These are phyloP conservation scores for Vachellia collinsii DNA, from an alignment of 306 rosid species.

Conservation along the genomic window DNA sequence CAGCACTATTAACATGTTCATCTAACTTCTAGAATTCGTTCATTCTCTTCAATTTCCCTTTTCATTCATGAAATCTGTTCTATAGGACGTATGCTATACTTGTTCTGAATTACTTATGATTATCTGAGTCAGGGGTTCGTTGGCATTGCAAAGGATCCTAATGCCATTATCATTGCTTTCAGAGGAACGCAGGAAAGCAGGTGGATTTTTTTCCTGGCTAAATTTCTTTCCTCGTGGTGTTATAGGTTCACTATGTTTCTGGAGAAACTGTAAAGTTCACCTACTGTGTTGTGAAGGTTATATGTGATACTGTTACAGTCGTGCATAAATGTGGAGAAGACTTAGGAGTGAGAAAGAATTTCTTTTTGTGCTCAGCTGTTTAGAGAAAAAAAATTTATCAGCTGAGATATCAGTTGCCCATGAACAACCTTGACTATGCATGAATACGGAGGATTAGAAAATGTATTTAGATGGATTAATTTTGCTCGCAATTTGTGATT, in stretches of 20 bases:
- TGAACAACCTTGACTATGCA: conserved; percentile 21
- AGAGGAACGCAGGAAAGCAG: conserved; percentile 97
- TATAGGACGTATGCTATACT: neutral
- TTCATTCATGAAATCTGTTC: conserved; percentile 9
- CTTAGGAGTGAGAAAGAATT: no score
- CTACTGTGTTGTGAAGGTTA: conserved; percentile 1
- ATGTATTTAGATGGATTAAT: conserved; percentile 11
- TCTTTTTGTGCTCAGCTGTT: conserved; percentile 14
- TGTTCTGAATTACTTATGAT: conserved; percentile 31
- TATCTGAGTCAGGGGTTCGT: conserved; percentile 70
- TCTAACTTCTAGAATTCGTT: conserved; percentile 12
- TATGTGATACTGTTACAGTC: conserved; percentile 3
- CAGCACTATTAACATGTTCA: conserved; percentile 12
- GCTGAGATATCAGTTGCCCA: conserved; percentile 7
- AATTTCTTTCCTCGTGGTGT: conserved; percentile 2
- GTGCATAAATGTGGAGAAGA: neutral
- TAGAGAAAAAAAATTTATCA: neutral
- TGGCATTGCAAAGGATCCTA: conserved; percentile 80
- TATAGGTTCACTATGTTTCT: neutral
- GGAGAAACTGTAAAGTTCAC: conserved; percentile 3
- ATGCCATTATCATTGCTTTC: conserved; percentile 85
- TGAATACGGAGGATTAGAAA: conserved; percentile 12
- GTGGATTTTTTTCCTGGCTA: conserved; percentile 42
- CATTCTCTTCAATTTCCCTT: conserved; percentile 19
- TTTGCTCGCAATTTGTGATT: conserved; percentile 5